Percentiles rank a stretch among this genome's conserved stretches.
Evolutionary conservation across 1,139 yeast genomes (phyloP).

Genomic region (Nadsonia commutata): DNA sequence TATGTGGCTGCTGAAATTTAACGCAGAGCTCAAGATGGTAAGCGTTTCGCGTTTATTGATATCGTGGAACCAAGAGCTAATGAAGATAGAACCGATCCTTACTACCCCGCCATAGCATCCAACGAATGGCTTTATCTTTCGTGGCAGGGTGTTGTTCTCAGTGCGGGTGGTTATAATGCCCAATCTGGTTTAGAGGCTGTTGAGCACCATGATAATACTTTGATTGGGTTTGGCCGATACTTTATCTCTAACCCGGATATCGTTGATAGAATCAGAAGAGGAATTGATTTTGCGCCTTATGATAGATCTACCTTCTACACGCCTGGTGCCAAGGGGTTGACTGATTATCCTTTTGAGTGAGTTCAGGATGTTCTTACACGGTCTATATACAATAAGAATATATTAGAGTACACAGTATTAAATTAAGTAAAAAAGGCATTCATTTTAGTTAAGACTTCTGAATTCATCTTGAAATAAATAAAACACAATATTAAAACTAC

Average conservation of each 20-base stretch:
- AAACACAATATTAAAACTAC: no score
- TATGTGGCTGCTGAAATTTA: constrained; percentile 20
- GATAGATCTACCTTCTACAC: constrained; percentile 24
- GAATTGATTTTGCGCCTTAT: constrained; percentile 19
- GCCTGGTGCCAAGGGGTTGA: constrained; percentile 22
- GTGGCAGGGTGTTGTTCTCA: constrained; percentile 28
- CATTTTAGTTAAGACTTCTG: no score
- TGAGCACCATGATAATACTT: constrained; percentile 23
- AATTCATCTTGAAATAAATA: no score
- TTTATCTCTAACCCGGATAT: constrained; percentile 38
- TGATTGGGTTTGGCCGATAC: constrained; percentile 33
- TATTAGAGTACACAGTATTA: no score
- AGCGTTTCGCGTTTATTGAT: constrained; percentile 37
- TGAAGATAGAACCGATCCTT: constrained; percentile 8
- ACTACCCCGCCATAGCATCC: constrained; percentile 6
- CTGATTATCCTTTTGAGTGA: constrained; percentile 19
- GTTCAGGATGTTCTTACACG: no score
- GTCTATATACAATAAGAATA: no score
- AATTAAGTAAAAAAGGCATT: no score
- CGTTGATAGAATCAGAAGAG: constrained; percentile 26
- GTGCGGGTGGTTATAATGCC: constrained; percentile 26
- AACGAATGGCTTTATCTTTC: constrained; percentile 24
- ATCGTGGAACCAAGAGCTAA: constrained; percentile 33
- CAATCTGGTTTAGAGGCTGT: constrained; percentile 17
- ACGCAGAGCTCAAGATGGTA: constrained; percentile 20